These are phyloP conservation scores for Solanum bulbocastanum DNA, from an alignment of 257 asterid species.

Conservation along the genomic window DNA sequence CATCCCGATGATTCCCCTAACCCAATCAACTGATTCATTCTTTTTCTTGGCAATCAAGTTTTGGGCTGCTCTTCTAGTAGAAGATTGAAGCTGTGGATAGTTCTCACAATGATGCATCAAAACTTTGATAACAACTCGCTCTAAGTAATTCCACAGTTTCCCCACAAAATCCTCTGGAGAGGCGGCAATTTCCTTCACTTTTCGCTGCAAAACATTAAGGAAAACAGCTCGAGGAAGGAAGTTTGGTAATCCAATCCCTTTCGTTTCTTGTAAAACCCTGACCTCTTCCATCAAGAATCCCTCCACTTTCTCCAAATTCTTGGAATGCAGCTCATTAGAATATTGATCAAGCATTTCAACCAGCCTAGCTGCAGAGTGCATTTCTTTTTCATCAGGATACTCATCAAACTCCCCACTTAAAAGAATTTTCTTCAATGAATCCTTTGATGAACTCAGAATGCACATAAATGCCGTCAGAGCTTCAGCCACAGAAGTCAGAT, in stretches of 20 bases:
- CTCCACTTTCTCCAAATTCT: background rate
- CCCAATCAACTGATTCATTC: constrained; percentile 17
- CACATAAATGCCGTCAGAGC: background rate
- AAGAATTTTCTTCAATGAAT: background rate
- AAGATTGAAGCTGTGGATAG: background rate
- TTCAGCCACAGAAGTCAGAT: background rate
- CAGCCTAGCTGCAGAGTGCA: constrained; percentile 2
- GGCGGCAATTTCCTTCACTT: background rate
- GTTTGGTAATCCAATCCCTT: background rate
- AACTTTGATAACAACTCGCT: background rate
- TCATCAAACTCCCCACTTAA: constrained; percentile 5
- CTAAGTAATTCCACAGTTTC: background rate
- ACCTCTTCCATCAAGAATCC: background rate
- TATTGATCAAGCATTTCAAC: constrained; percentile 7
- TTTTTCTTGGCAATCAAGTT: constrained; percentile 6
- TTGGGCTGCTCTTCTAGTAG: background rate
- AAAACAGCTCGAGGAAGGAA: background rate
- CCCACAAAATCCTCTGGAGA: background rate
- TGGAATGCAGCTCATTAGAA: background rate
- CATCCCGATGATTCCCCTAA: constrained; percentile 1
- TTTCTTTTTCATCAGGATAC: background rate
- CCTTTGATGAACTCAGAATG: background rate
- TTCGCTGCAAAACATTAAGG: background rate
- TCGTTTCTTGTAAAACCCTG: background rate
- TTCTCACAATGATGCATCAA: background rate